A percentile compares a stretch with the other conserved stretches of the same genome.
These are phyloP conservation scores for Apiospora pterosperma DNA, from an alignment of 2,329 filamentous ascomycete species.

Conservation along the genomic window DNA sequence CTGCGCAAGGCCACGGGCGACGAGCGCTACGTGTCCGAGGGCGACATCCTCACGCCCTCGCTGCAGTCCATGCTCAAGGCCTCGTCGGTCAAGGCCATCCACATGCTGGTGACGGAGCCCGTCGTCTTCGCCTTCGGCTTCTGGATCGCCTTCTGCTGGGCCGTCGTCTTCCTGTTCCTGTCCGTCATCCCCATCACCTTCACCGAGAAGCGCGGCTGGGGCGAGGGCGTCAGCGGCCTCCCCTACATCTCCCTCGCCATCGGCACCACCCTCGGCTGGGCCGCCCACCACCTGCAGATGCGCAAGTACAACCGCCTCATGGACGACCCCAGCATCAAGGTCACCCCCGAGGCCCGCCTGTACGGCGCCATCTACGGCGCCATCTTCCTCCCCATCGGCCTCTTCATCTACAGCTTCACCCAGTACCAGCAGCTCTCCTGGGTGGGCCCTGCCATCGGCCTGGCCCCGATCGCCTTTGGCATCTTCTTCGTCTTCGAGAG, in stretches of 20 bases:
- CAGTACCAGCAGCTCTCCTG: conserved; percentile 46
- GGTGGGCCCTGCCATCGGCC: conserved; percentile 45
- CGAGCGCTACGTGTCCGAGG: conserved; percentile 45
- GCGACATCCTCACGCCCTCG: conserved; percentile 47
- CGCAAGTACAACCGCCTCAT: conserved; percentile 39
- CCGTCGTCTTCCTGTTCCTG: conserved; percentile 51
- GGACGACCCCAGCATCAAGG: conserved; percentile 31
- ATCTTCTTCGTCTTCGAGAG: conserved; percentile 45
- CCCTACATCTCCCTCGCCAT: conserved; percentile 49
- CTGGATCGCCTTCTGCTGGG: conserved; percentile 52
- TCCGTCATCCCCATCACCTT: conserved; percentile 48
- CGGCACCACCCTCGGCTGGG: conserved; percentile 45
- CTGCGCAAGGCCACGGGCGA: conserved; percentile 44
- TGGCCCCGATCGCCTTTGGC: conserved; percentile 47
- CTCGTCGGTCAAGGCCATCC: conserved; percentile 46
- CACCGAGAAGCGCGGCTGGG: conserved; percentile 48
- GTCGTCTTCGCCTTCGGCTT: conserved; percentile 31
- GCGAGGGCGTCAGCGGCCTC: conserved; percentile 44
- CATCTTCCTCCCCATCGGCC: conserved; percentile 42
- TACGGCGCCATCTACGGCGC: conserved; percentile 47
- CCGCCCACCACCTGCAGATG: conserved; percentile 47
- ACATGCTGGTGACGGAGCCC: conserved; percentile 17
- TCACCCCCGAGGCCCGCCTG: conserved; percentile 42
- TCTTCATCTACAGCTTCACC: conserved; percentile 52
- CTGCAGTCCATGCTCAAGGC: conserved; percentile 42